Evolutionary conservation across 2,329 filamentous ascomycete species (phyloP), one percentile per base, ranked within the genome.

Genomic region (Aschersonia sp.): DNA sequence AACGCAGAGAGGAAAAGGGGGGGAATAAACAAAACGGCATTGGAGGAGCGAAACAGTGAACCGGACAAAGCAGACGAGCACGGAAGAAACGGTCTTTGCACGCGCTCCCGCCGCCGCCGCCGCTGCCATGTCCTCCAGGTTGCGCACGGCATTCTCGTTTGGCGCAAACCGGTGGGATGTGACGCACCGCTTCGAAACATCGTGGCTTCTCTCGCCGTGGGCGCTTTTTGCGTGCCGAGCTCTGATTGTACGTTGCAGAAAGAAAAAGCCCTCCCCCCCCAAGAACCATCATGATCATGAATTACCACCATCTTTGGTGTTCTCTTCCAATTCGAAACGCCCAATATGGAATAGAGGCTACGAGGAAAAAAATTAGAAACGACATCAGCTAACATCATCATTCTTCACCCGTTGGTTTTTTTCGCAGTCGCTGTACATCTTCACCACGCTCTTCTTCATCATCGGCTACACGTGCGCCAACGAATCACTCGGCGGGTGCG

Each of bases 151-250:
- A 42, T 68, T 73, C 54, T 56, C 58, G 47, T 67, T 73, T 45
- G 65, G 66, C 45, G 59, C 53, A 32, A 65, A 63, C 52, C 58
- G 62, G 33, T 78, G 69, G 67, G 74, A 78, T 58, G 72, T 73
- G 6, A 68, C 75, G 42, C 73, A 83, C 63, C 78, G 82, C 49
- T 88, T 85, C 66, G 78, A 80, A 62, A 92, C 86, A 12, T 94
- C 86, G 11, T 94, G 86, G 85, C 63, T 89, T 7, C 64, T 94
- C n/a, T 64, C 78, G 30, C 83, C 86, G 0, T 72, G 72, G 56
- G 56, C 73, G 1, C 71, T 90, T 44, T 80, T 78, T 54, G 65
- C 61, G 46, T 59, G 75, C 46, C 79, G 81, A 52, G 73, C 74
- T 45, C 50, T 69, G 41, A 69, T 80, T 58, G 69, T 75, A 63